Percentiles rank a stretch among this genome's conserved stretches.
phyloP scores from a whole-genome alignment of 2,329 filamentous ascomycete genomes.

The Fusarium sp. region DNA sequence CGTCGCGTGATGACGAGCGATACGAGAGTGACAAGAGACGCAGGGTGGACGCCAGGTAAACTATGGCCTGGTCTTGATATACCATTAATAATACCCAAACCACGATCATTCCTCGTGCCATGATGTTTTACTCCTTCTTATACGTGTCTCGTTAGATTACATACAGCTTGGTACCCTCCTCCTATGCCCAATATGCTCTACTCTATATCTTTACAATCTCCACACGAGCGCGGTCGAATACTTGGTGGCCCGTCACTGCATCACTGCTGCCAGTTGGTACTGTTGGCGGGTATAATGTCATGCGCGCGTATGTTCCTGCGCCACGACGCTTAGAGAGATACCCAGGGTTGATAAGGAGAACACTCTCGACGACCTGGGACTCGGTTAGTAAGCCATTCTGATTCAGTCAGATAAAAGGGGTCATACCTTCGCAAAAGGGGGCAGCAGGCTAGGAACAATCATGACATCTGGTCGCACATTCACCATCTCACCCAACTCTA shows the following conservation, averaged over 20 bases:
- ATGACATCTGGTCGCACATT: constrained; percentile 88
- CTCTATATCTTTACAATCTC: constrained; percentile 84
- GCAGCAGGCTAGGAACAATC: constrained; percentile 84
- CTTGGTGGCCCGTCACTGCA: constrained; percentile 77
- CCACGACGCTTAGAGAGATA: constrained; percentile 87
- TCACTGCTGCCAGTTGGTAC: constrained; percentile 71
- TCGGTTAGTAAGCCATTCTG: constrained; percentile 25
- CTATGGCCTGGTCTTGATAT: constrained; percentile 24
- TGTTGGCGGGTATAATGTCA: constrained; percentile 79
- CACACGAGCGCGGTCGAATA: constrained; percentile 87
- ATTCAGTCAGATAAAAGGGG: neutral
- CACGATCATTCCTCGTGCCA: constrained; percentile 17
- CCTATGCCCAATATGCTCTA: constrained; percentile 11
- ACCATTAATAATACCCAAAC: constrained; percentile 49
- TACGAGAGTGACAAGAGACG: constrained; percentile 73
- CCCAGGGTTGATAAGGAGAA: constrained; percentile 92
- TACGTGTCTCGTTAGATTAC: constrained; percentile 44
- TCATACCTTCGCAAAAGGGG: constrained; percentile 88
- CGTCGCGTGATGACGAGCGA: constrained; percentile 67
- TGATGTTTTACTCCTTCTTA: constrained; percentile 16
- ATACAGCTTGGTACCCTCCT: constrained; percentile 15
- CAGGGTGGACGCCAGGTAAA: constrained; percentile 63
- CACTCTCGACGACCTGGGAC: constrained; percentile 86
- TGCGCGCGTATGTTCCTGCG: constrained; percentile 86
- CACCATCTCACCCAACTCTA: constrained; percentile 93